Evolutionary conservation across 2,329 filamentous ascomycete species (phyloP), one percentile per base, ranked within the genome.

Genomic region (Penicillium concentricum): DNA sequence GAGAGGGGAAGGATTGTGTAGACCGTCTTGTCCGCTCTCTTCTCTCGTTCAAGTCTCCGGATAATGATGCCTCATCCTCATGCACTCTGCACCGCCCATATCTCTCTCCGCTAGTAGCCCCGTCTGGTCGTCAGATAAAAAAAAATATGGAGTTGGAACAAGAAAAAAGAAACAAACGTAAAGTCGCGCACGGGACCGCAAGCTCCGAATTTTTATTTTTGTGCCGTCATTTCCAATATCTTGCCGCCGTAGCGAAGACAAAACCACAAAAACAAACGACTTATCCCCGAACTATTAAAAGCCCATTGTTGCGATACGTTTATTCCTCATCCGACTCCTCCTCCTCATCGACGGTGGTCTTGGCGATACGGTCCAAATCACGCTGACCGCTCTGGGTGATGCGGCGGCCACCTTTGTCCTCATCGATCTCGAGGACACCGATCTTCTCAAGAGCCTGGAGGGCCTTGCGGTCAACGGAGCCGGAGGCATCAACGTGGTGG

Each of bases 381-480:
- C 94, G 91, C 87, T 97, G 92, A 77, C 94, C 94, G 75, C 87
- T 87, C 86, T 97, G 92, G 74, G 94, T 97, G 83, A 99, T 97
- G 80, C 94, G 88, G 77, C 94, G 91, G 76, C 94, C 94, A 81
- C 94, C 94, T 87, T 96, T 96, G 70, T 97, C 93, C 86, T 97
- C 93, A 74, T 97, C 93, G 76, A 90, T 84, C 89, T 99, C 94
- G 64, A 99, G 84, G 72, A 99, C 92, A 80, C 93, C 92, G 74
- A 99, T 97, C 90, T 97, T 97, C 90, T 97, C 94, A 59, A 99
- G 90, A 62, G 92, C 84, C 86, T 99, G 94, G 79, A 97, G 83
- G 78, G 96, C 85, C 86, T 97, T 97, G 81, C 94, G 92, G 86
- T 99, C 94, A 71, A 99, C 92, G 76, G 87, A 88, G 79, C 93